These are phyloP conservation scores for Tephrocybe sp. DNA, from an alignment of 768 basidiomycete genomes.

Conservation along the genomic window DNA sequence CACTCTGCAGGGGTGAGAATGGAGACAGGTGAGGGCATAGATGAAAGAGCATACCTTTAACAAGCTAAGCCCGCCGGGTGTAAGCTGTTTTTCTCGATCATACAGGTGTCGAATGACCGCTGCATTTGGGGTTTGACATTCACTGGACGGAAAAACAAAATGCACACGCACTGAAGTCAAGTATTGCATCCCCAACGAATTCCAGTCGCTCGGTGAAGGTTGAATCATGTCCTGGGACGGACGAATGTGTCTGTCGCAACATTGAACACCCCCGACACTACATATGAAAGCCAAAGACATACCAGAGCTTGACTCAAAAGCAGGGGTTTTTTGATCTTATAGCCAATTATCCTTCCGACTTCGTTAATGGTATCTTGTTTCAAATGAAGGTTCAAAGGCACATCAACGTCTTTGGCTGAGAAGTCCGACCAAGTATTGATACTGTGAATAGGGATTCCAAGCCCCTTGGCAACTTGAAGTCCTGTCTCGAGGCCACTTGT, in stretches of 20 bases:
- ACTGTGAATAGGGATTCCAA: conserved; percentile 63
- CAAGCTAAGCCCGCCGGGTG: conserved; percentile 75
- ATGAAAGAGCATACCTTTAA: conserved; percentile 52
- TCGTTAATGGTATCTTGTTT: conserved; percentile 47
- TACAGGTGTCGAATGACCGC: conserved; percentile 76
- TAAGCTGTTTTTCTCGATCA: conserved; percentile 55
- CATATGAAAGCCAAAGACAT: conserved; percentile 19
- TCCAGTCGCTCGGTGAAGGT: conserved; percentile 74
- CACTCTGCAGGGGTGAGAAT: conserved; percentile 44
- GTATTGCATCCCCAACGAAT: conserved; percentile 83
- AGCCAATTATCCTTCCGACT: conserved; percentile 64
- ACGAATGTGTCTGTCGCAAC: conserved; percentile 61
- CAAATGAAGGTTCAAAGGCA: conserved; percentile 43
- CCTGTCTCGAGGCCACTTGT: conserved; percentile 69
- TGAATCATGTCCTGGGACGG: conserved; percentile 51
- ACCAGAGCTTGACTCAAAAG: conserved; percentile 76
- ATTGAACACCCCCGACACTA: not conserved
- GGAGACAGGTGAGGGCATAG: not conserved
- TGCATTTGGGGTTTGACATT: conserved; percentile 34
- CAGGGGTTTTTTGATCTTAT: conserved; percentile 57
- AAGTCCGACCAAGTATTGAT: conserved; percentile 76
- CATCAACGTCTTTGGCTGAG: conserved; percentile 40
- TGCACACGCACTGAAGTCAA: conserved; percentile 68
- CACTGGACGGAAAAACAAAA: conserved; percentile 8
- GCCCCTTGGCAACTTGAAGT: conserved; percentile 57